Evolutionary conservation across 2,329 filamentous ascomycete genomes (phyloP).

Genomic region (Trichophyton benhamiae): DNA sequence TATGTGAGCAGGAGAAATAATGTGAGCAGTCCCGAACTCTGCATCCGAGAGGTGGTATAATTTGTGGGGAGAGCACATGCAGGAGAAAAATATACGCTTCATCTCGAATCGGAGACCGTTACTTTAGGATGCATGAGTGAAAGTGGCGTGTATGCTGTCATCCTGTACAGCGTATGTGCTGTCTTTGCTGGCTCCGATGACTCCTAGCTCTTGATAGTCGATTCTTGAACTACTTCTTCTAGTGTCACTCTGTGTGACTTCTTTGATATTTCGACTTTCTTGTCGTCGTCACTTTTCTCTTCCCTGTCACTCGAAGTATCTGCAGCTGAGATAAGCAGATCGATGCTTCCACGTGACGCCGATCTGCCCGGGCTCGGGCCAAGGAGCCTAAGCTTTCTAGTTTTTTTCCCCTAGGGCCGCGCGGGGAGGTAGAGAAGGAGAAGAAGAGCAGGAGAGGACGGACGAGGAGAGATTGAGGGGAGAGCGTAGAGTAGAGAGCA

Average conservation of each 20-base stretch:
- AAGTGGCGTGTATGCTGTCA: not conserved
- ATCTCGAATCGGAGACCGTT: not conserved
- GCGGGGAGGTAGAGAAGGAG: not conserved
- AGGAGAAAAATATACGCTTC: not conserved
- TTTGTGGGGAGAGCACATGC: not conserved
- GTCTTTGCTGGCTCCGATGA: not conserved
- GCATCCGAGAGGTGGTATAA: not conserved
- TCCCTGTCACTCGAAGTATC: not conserved
- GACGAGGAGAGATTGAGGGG: not conserved
- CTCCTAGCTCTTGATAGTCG: no score
- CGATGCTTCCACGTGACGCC: not conserved
- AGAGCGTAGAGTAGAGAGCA: not conserved
- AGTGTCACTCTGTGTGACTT: no score
- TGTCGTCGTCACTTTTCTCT: no score
- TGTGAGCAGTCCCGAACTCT: not conserved
- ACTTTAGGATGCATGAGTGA: not conserved
- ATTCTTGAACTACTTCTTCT: no score
- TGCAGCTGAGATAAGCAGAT: not conserved
- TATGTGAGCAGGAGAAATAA: not conserved
- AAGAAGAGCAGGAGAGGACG: not conserved
- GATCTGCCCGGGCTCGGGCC: not conserved
- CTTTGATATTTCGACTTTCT: no score
- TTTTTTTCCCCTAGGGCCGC: not conserved
- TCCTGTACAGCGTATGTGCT: not conserved
- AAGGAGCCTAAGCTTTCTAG: conserved; percentile 2